A percentile compares a stretch with the other conserved stretches of the same genome.
Evolutionary conservation across 1,284 basidiomycete genomes (phyloP).

Genomic region (Xanthoconium separans): DNA sequence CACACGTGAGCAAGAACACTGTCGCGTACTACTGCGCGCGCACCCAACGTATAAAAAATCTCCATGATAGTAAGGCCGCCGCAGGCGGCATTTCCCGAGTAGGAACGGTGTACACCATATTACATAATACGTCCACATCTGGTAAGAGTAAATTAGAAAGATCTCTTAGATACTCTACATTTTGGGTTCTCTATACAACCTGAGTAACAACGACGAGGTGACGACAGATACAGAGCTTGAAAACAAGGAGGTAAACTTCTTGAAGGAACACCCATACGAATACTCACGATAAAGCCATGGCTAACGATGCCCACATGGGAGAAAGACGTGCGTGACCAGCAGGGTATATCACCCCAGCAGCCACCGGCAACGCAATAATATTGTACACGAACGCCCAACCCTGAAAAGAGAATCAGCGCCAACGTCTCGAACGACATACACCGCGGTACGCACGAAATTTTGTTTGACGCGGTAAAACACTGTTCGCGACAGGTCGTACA

Average conservation of each 20-base stretch:
- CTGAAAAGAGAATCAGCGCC: constrained; percentile 33
- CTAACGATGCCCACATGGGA: constrained; percentile 79
- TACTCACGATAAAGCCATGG: constrained; percentile 76
- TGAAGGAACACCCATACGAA: neutral
- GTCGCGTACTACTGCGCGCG: too few relatives aligned
- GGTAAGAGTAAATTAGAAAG: neutral
- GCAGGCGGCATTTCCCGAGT: too few relatives aligned
- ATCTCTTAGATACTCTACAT: constrained; percentile 1
- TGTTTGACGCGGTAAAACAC: constrained; percentile 69
- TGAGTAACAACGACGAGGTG: constrained; percentile 55
- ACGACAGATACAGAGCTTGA: constrained; percentile 62
- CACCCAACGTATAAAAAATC: too few relatives aligned
- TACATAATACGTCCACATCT: constrained; percentile 3
- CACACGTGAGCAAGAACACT: too few relatives aligned
- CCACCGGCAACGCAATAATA: constrained; percentile 64
- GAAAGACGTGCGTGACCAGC: constrained; percentile 61
- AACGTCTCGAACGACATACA: neutral
- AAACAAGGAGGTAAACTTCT: constrained; percentile 7
- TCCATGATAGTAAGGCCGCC: too few relatives aligned
- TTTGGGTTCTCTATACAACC: constrained; percentile 42
- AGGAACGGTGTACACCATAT: too few relatives aligned
- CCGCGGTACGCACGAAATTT: constrained; percentile 60
- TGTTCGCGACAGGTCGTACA: constrained; percentile 61
- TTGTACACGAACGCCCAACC: constrained; percentile 73
- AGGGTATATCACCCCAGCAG: constrained; percentile 76